Evolutionary conservation across 345 rosid species (phyloP).

Genomic region (Rhodamnia rubescens): DNA sequence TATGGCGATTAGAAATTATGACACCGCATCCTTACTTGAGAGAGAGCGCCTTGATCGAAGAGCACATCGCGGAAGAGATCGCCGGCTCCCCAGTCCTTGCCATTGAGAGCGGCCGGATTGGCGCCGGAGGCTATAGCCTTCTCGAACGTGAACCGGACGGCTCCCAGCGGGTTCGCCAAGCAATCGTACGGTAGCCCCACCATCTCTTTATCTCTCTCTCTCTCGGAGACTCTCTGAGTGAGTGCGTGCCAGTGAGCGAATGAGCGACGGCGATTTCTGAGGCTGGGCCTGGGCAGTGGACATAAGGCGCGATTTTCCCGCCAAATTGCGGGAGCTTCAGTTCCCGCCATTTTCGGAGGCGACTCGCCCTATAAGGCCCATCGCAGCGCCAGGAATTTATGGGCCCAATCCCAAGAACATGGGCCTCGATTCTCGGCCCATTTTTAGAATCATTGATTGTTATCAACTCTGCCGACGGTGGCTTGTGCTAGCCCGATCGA

Average conservation of each 20-base stretch:
- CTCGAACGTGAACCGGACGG: conserved; percentile 68
- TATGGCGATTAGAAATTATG: not conserved
- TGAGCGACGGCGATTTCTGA: not conserved
- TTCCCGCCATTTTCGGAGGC: conserved; percentile 18
- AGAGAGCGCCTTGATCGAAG: conserved; percentile 44
- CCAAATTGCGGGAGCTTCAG: conserved; percentile 5
- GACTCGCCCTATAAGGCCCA: not conserved
- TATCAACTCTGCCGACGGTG: not conserved
- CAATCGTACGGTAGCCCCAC: conserved; percentile 80
- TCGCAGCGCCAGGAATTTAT: not conserved
- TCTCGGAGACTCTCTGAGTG: not conserved
- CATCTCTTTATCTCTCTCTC: conserved; percentile 20
- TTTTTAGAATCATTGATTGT: not conserved
- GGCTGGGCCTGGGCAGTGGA: not conserved
- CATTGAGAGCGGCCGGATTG: conserved; percentile 53
- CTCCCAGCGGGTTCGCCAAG: conserved; percentile 77
- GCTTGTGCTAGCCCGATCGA: not conserved
- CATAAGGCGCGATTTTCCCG: conserved; percentile 11
- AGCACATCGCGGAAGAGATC: conserved; percentile 74
- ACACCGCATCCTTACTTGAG: conserved; percentile 28
- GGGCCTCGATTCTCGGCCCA: not conserved
- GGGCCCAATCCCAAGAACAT: not conserved
- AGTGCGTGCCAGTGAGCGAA: too few species aligned
- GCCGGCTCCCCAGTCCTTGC: conserved; percentile 84
- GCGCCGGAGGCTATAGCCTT: conserved; percentile 51